Evolutionary conservation across 345 rosid species (phyloP).

Genomic region (Pistacia vera): DNA sequence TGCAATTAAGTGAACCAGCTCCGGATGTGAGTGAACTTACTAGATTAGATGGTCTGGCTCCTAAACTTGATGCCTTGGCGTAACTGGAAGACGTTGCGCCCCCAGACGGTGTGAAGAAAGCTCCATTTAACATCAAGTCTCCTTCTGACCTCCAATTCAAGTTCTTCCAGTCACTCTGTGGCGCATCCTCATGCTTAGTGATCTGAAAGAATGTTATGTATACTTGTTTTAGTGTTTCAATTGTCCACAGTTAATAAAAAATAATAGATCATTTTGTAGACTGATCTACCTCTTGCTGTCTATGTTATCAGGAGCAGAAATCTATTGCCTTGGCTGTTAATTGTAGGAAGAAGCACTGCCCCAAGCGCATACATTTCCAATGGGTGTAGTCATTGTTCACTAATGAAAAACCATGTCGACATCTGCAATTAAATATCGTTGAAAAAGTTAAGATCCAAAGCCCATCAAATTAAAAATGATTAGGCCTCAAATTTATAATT

Average conservation of each 20-base stretch:
- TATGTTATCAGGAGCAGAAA: conserved; percentile 51
- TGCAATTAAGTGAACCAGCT: conserved; percentile 58
- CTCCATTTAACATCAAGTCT: conserved; percentile 59
- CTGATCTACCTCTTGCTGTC: conserved; percentile 44
- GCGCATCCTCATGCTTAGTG: conserved; percentile 56
- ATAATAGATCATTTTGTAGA: background rate
- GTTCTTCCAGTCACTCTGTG: conserved; percentile 49
- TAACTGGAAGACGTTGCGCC: conserved; percentile 55
- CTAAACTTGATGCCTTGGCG: conserved; percentile 60
- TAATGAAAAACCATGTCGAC: conserved; percentile 67
- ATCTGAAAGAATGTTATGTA: conserved; percentile 29
- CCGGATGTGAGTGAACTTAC: conserved; percentile 49
- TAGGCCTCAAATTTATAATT: background rate
- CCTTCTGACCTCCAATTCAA: conserved; percentile 72
- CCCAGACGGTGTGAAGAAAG: conserved; percentile 58
- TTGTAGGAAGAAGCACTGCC: conserved; percentile 72
- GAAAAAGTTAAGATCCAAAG: background rate
- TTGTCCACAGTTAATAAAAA: background rate
- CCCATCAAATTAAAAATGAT: background rate
- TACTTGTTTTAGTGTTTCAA: background rate
- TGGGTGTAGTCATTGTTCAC: conserved; percentile 71
- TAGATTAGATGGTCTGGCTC: conserved; percentile 52
- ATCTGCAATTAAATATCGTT: conserved; percentile 29
- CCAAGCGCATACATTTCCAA: conserved; percentile 78
- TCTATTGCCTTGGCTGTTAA: conserved; percentile 71